Evolutionary conservation across 768 basidiomycete genomes (phyloP).

Genomic region (Lentinula guzmanii): DNA sequence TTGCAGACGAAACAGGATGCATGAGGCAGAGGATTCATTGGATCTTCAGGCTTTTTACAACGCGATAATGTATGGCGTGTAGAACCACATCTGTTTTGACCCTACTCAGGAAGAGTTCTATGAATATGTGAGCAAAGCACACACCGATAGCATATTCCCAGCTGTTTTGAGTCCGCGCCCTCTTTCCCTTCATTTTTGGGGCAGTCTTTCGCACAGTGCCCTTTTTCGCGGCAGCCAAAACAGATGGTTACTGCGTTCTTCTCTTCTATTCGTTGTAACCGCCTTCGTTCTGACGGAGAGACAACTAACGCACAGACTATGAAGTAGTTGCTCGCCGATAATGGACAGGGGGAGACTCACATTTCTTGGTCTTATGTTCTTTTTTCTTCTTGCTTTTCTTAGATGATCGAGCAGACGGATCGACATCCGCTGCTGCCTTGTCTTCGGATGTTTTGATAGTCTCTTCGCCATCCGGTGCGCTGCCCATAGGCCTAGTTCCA

Average conservation of each 20-base stretch:
- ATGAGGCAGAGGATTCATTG: constrained; percentile 68
- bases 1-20: constrained; percentile 92
- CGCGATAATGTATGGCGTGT: constrained; percentile 69
- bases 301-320: background rate
- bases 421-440: background rate
- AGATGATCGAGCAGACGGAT: constrained; percentile 7
- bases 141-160: constrained; percentile 71
- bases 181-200: constrained; percentile 28
- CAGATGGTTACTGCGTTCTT: constrained; percentile 60
- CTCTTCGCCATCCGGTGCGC: constrained; percentile 4
- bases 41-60: constrained; percentile 63
- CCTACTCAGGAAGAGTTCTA: background rate
- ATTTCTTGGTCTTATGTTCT: constrained; percentile 4
- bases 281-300: constrained; percentile 47
- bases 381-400: constrained; percentile 12
- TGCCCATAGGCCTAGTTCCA: constrained; percentile 7
- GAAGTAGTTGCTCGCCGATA: constrained; percentile 13
- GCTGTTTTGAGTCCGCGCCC: constrained; percentile 19
- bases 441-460: background rate
- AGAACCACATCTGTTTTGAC: constrained; percentile 71
- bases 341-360: background rate
- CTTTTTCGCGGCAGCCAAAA: constrained; percentile 80
- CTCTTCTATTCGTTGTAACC: constrained; percentile 57
- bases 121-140: constrained; percentile 13
- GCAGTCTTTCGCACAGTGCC: constrained; percentile 82